Conservation (phyloP, 225 moss, liverwort and hornwort species). For the Neckera pumila region DNA sequence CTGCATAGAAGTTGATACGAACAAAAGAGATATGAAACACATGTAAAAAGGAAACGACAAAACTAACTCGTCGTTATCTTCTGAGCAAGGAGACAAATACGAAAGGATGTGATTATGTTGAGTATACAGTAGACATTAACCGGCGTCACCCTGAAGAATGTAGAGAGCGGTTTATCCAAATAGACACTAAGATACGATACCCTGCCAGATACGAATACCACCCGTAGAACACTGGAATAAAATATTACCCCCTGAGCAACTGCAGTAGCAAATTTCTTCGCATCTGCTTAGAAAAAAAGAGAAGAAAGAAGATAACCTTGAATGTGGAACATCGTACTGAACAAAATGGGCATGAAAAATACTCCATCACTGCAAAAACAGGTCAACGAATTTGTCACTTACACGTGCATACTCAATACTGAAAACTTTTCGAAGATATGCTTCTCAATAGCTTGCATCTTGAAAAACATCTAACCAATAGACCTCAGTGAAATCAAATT, state of each 20-base stretch:
- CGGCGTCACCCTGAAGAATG: neutral
- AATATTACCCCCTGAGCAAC: neutral
- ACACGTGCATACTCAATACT: neutral
- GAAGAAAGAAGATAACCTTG: constrained; percentile 39
- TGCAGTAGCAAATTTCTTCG: neutral
- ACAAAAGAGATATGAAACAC: neutral
- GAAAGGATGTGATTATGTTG: neutral
- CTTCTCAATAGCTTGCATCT: neutral
- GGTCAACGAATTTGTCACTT: neutral
- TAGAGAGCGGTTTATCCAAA: neutral
- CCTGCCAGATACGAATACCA: neutral
- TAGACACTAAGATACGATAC: neutral
- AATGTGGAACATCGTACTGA: constrained; percentile 70
- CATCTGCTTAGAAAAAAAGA: neutral
- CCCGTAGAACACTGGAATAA: neutral
- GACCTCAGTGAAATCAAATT: neutral
- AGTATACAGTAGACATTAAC: neutral
- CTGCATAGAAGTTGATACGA: constrained; percentile 24
- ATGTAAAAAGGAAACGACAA: neutral
- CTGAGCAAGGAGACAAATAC: neutral
- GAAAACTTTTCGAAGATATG: neutral
- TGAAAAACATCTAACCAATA: neutral
- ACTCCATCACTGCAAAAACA: constrained; percentile 59
- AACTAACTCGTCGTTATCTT: neutral
- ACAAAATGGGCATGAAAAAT: constrained; percentile 92